Evolutionary conservation across 306 rosid species (phyloP).

Genomic region (Malus asiatica): DNA sequence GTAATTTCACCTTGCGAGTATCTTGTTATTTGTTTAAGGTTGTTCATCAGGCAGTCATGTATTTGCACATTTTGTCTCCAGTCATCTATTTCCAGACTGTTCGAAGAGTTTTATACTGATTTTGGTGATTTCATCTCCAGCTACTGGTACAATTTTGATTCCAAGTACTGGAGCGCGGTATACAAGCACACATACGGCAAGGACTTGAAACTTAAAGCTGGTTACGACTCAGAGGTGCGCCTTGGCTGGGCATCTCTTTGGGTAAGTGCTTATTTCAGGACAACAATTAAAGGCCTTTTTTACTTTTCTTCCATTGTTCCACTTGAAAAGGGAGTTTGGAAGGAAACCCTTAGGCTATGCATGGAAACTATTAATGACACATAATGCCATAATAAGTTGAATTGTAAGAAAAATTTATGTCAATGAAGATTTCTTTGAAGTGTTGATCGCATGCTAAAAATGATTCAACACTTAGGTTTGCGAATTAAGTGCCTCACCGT

Average conservation of each 20-base stretch:
- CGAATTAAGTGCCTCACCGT: background rate
- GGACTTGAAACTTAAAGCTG: constrained; percentile 91
- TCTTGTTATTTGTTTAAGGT: background rate
- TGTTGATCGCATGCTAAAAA: background rate
- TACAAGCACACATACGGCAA: constrained; percentile 81
- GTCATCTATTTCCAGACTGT: background rate
- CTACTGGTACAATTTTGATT: constrained; percentile 86
- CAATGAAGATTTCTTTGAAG: background rate
- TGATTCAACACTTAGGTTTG: background rate
- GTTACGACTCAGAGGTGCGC: constrained; percentile 88
- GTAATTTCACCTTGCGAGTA: background rate
- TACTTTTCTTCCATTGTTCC: background rate
- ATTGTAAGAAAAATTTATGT: background rate
- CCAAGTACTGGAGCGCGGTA: constrained; percentile 87
- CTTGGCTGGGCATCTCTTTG: constrained; percentile 99
- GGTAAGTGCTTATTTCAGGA: constrained; percentile 47
- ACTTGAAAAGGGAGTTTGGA: background rate
- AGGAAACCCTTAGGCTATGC: background rate
- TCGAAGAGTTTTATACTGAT: background rate
- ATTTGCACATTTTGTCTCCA: background rate
- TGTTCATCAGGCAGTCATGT: background rate
- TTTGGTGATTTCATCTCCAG: constrained; percentile 35
- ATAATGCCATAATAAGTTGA: background rate
- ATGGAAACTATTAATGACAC: background rate
- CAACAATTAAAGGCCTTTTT: background rate